A percentile compares a stretch with the other conserved stretches of the same genome.
Evolutionary conservation across 371 early-diverging fungal species (phyloP).

Genomic region (Umbelopsis sp.): DNA sequence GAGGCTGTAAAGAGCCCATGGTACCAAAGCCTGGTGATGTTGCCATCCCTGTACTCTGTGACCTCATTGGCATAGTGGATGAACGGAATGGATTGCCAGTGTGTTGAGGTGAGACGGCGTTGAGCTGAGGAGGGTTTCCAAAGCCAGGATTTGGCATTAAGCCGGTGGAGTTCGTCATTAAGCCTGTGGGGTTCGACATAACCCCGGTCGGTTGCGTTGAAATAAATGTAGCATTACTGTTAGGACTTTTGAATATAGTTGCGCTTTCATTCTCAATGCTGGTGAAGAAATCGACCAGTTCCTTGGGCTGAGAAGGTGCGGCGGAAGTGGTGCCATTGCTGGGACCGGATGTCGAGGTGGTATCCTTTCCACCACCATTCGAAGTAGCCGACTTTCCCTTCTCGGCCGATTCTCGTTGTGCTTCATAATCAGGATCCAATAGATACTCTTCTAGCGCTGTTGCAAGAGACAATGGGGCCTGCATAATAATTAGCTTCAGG

Average conservation of each 20-base stretch:
- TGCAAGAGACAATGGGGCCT: conserved; percentile 88
- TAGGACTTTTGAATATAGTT: conserved; percentile 44
- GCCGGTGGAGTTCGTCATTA: conserved; percentile 16
- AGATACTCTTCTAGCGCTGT: conserved; percentile 88
- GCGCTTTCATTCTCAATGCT: conserved; percentile 70
- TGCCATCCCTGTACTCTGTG: conserved; percentile 14
- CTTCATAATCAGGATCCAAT: conserved; percentile 70
- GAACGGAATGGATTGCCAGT: conserved; percentile 28
- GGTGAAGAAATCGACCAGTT: conserved; percentile 74
- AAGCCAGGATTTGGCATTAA: not conserved
- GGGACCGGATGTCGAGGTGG: not conserved
- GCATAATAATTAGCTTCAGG: not conserved
- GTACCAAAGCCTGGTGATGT: conserved; percentile 5
- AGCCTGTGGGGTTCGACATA: conserved; percentile 10
- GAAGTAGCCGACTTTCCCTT: not conserved
- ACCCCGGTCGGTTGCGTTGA: conserved; percentile 21
- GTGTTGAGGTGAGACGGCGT: not conserved
- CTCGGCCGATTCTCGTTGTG: conserved; percentile 44
- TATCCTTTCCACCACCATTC: not conserved
- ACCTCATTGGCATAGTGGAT: not conserved
- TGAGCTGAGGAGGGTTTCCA: not conserved
- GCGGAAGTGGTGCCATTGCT: conserved; percentile 18
- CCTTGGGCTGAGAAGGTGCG: conserved; percentile 40
- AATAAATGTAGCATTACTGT: conserved; percentile 18
- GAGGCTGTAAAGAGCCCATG: conserved; percentile 9